Base-by-base conservation (phyloP, 2,329 filamentous ascomycete genomes). In the Trichoderma koningii region DNA sequence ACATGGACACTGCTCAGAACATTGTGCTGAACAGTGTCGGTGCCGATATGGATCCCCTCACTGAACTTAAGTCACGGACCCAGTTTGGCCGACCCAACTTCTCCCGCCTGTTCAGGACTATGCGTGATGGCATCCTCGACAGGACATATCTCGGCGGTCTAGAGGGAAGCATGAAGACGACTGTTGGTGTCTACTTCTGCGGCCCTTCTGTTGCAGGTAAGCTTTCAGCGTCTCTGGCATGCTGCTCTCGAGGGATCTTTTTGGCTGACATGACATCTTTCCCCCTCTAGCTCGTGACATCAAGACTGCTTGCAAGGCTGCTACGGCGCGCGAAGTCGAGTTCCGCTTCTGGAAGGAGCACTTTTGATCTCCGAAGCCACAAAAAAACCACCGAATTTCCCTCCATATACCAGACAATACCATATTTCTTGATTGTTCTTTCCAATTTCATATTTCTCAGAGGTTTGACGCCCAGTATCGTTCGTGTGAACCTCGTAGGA, bases 271-370 rank as follows among this genome's bases (percentile, higher is more conserved):
- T n/a, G 17, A 7, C 21, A 19, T 38, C n/a, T 38, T 38, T 38
- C 34, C 38, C n/a, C 55, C 55, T 51, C 17, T 81, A 79, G 94
- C 94, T 7, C 86, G 93, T 70, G 87, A 92, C 72, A 97, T 99
- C 75, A 89, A 91, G 77, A 86, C 87, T 74, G 93, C 94, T 17
- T 90, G 91, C 70, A 90, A 89, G 73, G 77, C 82, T 61, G 89
- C 89, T 17, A 91, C 87, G 14, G 87, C 85, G 44, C 86, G 86
- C 68, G 91, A 96, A 70, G 92, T 99, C 65, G 87, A 89, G 73
- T 99, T 98, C 81, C 91, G 92, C 72, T 99, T 99, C 83, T 99
- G 95, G 95, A 99, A 99, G 82, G 95, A 99, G 79, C 94, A 99
- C 75, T 89, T 89, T 75, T 89, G 83, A 73, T 64, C n/a, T 51